Evolutionary conservation across 139 green algal species (phyloP).

Genomic region (Eudorina sp.): DNA sequence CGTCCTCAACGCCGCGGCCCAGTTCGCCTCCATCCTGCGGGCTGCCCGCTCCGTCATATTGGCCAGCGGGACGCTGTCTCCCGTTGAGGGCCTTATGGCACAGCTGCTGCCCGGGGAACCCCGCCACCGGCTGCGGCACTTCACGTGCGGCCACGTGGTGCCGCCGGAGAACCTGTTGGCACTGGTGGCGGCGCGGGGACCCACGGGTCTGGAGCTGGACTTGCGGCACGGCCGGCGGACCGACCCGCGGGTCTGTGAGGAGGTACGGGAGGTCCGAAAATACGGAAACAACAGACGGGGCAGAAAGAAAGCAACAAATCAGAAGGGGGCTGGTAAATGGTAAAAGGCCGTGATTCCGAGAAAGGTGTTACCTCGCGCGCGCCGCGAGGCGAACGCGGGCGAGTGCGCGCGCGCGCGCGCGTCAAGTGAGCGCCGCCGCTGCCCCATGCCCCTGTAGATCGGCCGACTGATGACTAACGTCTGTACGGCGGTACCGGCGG

Average conservation of each 20-base stretch:
- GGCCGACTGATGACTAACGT: conserved; percentile 67
- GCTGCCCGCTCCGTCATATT: conserved; percentile 85
- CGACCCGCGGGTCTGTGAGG: conserved; percentile 67
- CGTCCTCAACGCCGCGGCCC: conserved; percentile 90
- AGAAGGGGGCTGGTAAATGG: too few species aligned
- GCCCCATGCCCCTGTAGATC: too few species aligned
- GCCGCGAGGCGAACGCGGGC: too few species aligned
- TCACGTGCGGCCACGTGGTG: conserved; percentile 94
- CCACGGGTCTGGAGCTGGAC: conserved; percentile 78
- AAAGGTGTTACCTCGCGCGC: too few species aligned
- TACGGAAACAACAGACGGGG: too few species aligned
- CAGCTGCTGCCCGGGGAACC: conserved; percentile 77
- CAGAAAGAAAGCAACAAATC: too few species aligned
- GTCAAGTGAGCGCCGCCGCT: too few species aligned
- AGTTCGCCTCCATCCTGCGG: conserved; percentile 78
- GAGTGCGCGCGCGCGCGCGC: too few species aligned
- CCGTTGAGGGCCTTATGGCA: conserved; percentile 67
- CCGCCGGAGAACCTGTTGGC: conserved; percentile 71
- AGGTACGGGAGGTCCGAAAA: too few species aligned
- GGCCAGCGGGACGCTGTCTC: conserved; percentile 93
- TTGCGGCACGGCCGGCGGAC: conserved; percentile 70
- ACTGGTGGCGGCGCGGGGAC: conserved; percentile 74
- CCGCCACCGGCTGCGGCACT: conserved; percentile 64
- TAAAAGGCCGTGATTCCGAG: too few species aligned
- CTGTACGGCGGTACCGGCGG: conserved; percentile 78